Evolutionary conservation across 2,329 filamentous ascomycete genomes (phyloP).

Genomic region (Metarhizium brunneum): DNA sequence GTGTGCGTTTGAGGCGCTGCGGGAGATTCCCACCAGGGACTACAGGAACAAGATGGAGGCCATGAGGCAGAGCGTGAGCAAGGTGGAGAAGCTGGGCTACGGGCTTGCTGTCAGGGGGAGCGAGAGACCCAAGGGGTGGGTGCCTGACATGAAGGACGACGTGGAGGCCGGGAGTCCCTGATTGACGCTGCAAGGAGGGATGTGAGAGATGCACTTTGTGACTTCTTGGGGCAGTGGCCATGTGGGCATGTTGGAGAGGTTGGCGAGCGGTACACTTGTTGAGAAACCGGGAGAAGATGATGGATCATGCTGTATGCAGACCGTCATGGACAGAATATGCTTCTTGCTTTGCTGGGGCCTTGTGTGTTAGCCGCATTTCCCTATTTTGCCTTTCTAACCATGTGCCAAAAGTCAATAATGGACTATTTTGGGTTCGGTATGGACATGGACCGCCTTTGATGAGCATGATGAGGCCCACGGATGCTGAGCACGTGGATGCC

Average conservation of each 20-base stretch:
- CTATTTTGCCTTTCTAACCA: too few species aligned
- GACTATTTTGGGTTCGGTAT: too few species aligned
- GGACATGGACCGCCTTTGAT: too few species aligned
- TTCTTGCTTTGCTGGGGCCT: too few species aligned
- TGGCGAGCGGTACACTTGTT: too few species aligned
- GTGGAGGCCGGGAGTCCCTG: constrained; percentile 10
- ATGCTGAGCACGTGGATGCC: too few species aligned
- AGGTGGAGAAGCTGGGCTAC: constrained; percentile 88
- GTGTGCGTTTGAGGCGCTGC: constrained; percentile 65
- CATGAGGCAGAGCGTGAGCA: constrained; percentile 81
- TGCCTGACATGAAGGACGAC: constrained; percentile 58
- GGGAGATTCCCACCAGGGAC: constrained; percentile 44
- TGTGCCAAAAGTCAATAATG: too few species aligned
- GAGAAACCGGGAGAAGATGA: too few species aligned
- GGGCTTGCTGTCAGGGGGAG: constrained; percentile 78
- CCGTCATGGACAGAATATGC: too few species aligned
- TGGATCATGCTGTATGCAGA: too few species aligned
- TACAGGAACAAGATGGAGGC: constrained; percentile 74
- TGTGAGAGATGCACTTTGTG: not conserved
- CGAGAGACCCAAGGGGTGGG: constrained; percentile 85
- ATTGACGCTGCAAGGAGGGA: not conserved
- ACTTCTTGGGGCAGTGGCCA: not conserved
- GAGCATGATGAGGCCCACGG: too few species aligned
- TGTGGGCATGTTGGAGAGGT: not conserved
- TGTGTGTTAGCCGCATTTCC: too few species aligned